Base-by-base conservation (phyloP, 257 asterid species). In the Solanum phureja region DNA sequence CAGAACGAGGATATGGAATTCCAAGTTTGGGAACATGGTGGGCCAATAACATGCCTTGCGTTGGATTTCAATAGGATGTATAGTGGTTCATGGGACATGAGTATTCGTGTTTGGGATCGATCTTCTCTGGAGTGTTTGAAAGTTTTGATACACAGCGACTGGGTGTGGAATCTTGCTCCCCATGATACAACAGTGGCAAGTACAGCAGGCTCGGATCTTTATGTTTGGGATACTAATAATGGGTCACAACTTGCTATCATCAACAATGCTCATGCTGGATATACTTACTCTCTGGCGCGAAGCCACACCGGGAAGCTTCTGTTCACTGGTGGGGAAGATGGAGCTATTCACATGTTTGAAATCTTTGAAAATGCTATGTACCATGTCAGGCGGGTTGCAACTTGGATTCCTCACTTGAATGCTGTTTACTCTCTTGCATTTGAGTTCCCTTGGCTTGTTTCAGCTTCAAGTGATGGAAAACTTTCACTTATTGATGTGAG, bases 31-130 rank as follows among this genome's bases (percentile, higher is more conserved):
- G 98, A 93, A 88, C 99, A 97, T 44, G 96, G 87, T 52, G 99
- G 99, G 16, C 98, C 99, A 7, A 91, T 95, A 89, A 95, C 99
- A 31, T 97, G 99, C 86, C 96, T 95, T 88, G 96, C 98, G 4
- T 89, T 97, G 92, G 99, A 92, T 91, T 88, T 90, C 81, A 87
- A 87, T 87, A 96, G 90, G 90, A 95, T 97, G 84, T 97, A 94
- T 62, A 97, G 99, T 86, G 98, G 98, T 71, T 97, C 99, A 11
- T 97, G 99, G 98, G 99, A 97, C 91, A 97, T 93, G 98, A 93
- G 96, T 31, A 86, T 97, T 5, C 96, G 98, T 71, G 88, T 95
- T 52, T 95, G 98, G 98, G 98, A 95, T 82, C 94, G 98, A 68
- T 86, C 91, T 69, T 88, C 95, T 71, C 88, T 94, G 88, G 91